Evolutionary conservation across 768 basidiomycete species (phyloP).

Genomic region (Pluteus cervinus): DNA sequence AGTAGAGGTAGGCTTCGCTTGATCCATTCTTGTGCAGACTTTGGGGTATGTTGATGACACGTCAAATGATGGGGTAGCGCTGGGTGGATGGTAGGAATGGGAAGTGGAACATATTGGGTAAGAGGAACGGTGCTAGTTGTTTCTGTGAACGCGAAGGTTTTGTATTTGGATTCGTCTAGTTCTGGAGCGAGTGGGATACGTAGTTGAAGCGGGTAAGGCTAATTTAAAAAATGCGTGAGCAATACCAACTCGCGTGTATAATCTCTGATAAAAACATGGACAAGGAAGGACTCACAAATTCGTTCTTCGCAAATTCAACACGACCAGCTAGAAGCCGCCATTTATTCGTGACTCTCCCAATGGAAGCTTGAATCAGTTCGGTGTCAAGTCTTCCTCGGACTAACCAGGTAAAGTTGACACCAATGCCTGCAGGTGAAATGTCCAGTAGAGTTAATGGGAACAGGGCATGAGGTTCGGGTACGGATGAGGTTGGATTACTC

Average conservation of each 20-base stretch:
- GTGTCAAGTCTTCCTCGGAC: constrained; percentile 24
- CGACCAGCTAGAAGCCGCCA: constrained; percentile 28
- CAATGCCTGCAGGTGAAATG: constrained; percentile 22
- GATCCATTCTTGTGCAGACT: too few relatives aligned
- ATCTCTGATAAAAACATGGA: too few relatives aligned
- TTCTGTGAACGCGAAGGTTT: constrained; percentile 29
- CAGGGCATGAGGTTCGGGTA: constrained; percentile 7
- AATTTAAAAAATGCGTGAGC: not conserved
- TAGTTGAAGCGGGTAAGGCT: constrained; percentile 12
- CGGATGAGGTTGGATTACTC: not conserved
- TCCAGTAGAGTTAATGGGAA: constrained; percentile 23
- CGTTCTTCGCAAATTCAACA: constrained; percentile 15
- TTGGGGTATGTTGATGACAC: constrained; percentile 27
- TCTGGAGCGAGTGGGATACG: constrained; percentile 31
- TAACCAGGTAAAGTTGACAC: too few relatives aligned
- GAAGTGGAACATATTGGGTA: constrained; percentile 27
- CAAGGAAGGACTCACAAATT: too few relatives aligned
- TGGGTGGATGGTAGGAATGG: constrained; percentile 23
- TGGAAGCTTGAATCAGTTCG: constrained; percentile 15
- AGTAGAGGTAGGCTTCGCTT: constrained; percentile 26
- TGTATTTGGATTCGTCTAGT: too few relatives aligned
- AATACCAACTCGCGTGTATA: too few relatives aligned
- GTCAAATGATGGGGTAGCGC: constrained; percentile 34
- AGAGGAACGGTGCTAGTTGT: constrained; percentile 26
- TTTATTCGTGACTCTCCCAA: constrained; percentile 20